Percentiles rank a stretch among this genome's conserved stretches.
Evolutionary conservation across 2,329 filamentous ascomycete genomes (phyloP).

Genomic region (Ustulina deusta): DNA sequence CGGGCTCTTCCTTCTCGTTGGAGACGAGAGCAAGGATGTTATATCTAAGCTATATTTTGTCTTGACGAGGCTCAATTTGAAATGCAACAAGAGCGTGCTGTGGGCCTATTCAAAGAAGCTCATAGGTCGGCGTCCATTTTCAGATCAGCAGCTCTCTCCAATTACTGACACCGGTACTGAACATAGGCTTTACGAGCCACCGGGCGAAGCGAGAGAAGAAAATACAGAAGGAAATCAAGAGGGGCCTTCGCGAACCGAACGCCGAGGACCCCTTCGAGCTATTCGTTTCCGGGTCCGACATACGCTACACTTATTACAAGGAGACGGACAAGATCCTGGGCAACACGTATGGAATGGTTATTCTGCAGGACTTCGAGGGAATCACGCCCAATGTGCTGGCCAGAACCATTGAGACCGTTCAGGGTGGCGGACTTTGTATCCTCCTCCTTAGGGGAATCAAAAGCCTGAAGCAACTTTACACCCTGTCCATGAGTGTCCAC

Average conservation of each 20-base stretch:
- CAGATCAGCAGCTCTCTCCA: conserved; percentile 57
- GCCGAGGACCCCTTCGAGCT: conserved; percentile 71
- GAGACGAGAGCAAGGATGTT: conserved; percentile 90
- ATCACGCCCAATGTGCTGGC: conserved; percentile 97
- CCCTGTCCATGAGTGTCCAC: conserved; percentile 97
- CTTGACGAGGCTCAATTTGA: conserved; percentile 88
- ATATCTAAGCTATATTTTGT: conserved; percentile 97
- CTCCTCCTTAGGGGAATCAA: conserved; percentile 95
- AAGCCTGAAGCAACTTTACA: conserved; percentile 97
- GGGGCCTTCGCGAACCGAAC: conserved; percentile 92
- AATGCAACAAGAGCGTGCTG: conserved; percentile 94
- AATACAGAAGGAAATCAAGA: conserved; percentile 98
- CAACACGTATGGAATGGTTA: conserved; percentile 98
- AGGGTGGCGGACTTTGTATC: conserved; percentile 92
- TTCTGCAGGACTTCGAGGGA: conserved; percentile 97
- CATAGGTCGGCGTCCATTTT: conserved; percentile 72
- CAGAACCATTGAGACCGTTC: conserved; percentile 95
- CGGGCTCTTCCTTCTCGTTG: conserved; percentile 97
- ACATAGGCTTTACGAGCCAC: conserved; percentile 66
- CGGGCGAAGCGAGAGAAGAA: conserved; percentile 98
- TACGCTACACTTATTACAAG: conserved; percentile 99
- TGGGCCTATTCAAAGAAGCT: conserved; percentile 99
- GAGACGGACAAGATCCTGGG: conserved; percentile 83
- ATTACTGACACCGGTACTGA: conserved; percentile 3
- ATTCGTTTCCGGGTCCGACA: conserved; percentile 37